A percentile compares a stretch with the other conserved stretches of the same genome.
phyloP scores from a whole-genome alignment of 768 basidiomycete species.

The Podaxis pistillaris region DNA sequence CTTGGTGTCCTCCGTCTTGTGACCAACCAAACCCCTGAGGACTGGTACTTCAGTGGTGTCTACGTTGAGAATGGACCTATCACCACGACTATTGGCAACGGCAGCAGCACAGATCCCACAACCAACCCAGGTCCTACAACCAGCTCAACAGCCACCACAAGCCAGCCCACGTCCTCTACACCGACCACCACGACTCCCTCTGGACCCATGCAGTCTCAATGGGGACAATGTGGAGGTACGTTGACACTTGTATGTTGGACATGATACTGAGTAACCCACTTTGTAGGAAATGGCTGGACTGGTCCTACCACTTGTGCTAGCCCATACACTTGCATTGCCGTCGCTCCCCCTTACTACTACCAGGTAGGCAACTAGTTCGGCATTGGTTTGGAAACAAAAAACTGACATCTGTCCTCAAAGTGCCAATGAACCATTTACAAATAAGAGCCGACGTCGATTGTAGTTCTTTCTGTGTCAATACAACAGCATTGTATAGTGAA shows the following conservation, averaged over 20 bases:
- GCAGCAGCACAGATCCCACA: conserved; percentile 20
- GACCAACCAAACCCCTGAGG: conserved; percentile 43
- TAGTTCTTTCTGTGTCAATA: neutral
- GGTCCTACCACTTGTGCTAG: conserved; percentile 45
- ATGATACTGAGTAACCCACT: neutral
- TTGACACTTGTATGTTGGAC: neutral
- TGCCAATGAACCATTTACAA: conserved; percentile 17
- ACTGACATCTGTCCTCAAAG: conserved; percentile 9
- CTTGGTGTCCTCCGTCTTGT: conserved; percentile 58
- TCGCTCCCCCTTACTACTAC: conserved; percentile 53
- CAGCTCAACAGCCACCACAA: conserved; percentile 23
- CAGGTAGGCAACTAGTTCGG: conserved; percentile 33
- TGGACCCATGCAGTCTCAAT: conserved; percentile 42
- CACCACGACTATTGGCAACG: conserved; percentile 48
- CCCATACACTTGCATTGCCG: conserved; percentile 41
- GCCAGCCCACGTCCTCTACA: conserved; percentile 20
- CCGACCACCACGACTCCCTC: conserved; percentile 32
- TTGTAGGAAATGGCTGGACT: conserved; percentile 39
- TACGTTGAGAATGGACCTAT: conserved; percentile 59
- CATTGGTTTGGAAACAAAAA: neutral
- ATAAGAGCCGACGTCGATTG: neutral
- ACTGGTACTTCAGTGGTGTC: conserved; percentile 61
- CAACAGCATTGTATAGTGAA: conserved; percentile 8
- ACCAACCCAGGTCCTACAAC: conserved; percentile 20
- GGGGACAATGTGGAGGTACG: conserved; percentile 53